Percentiles rank a stretch among this genome's conserved stretches.
Evolutionary conservation across 2,329 filamentous ascomycete species (phyloP).

Genomic region (Daldinia sp.): DNA sequence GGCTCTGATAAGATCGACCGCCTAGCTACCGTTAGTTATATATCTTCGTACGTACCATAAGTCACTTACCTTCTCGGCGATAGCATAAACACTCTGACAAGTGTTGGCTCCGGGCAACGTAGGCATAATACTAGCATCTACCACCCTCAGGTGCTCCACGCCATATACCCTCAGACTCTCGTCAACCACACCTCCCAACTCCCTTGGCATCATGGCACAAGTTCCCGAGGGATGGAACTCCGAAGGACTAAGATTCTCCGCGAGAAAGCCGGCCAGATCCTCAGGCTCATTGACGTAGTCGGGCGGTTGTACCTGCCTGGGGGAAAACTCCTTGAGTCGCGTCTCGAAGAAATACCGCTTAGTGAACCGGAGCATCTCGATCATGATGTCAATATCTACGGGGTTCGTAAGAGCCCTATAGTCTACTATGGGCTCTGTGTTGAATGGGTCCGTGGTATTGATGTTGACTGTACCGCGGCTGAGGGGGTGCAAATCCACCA

Average conservation of each 20-base stretch:
- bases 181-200: conserved; percentile 60
- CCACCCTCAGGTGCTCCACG: conserved; percentile 58
- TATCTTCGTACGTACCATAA: not conserved
- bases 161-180: conserved; percentile 60
- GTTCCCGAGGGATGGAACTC: conserved; percentile 59
- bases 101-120: conserved; percentile 60
- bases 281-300: conserved; percentile 51
- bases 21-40: conserved; percentile 29
- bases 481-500: conserved; percentile 51
- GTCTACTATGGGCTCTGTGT: conserved; percentile 54
- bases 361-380: conserved; percentile 55
- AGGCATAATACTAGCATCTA: conserved; percentile 62
- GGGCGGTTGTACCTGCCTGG: conserved; percentile 52
- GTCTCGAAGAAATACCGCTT: conserved; percentile 55
- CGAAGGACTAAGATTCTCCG: conserved; percentile 43
- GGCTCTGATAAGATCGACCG: conserved; percentile 40
- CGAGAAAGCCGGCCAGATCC: conserved; percentile 48
- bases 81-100: conserved; percentile 64
- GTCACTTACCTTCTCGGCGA: conserved; percentile 60
- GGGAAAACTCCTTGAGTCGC: conserved; percentile 51
- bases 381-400: conserved; percentile 54
- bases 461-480: conserved; percentile 56
- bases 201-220: conserved; percentile 59
- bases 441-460: conserved; percentile 54
- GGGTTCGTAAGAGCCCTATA: conserved; percentile 56